Conservation (phyloP, 495 filamentous ascomycete genomes). For the Melanomma pulvis-pyrius region DNA sequence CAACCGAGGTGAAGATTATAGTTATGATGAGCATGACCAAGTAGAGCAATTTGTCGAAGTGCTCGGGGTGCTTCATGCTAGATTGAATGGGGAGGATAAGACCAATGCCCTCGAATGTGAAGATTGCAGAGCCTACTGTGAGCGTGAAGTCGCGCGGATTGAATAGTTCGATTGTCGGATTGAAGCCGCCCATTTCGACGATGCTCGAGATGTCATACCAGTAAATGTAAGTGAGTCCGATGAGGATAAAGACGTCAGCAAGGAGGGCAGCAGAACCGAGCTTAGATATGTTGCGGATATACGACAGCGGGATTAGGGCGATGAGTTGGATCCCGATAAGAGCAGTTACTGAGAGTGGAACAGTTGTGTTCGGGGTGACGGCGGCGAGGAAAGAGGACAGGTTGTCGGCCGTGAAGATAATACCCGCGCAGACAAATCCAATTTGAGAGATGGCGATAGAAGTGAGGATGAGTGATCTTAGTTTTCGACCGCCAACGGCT, state of each 20-base stretch:
- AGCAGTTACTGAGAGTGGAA: conserved; percentile 48
- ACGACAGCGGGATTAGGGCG: conserved; percentile 59
- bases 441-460: conserved; percentile 69
- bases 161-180: conserved; percentile 56
- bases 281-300: conserved; percentile 67
- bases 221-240: conserved; percentile 67
- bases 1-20: conserved; percentile 63
- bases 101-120: conserved; percentile 70
- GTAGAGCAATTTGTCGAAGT: conserved; percentile 61
- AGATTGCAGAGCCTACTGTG: conserved; percentile 65
- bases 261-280: conserved; percentile 62
- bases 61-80: conserved; percentile 62
- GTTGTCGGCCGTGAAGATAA: conserved; percentile 70
- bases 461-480: conserved; percentile 57
- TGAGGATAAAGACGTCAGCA: conserved; percentile 63
- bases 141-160: conserved; percentile 64
- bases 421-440: conserved; percentile 67
- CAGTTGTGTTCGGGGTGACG: conserved; percentile 46
- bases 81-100: conserved; percentile 67
- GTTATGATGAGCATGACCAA: conserved; percentile 66
- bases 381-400: conserved; percentile 59
- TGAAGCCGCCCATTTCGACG: conserved; percentile 48
- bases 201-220: conserved; percentile 61
- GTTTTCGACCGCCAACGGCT: conserved; percentile 54
- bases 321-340: conserved; percentile 61